phyloP scores from a whole-genome alignment of 495 filamentous ascomycete species.

The Schizothecium vesticola region DNA sequence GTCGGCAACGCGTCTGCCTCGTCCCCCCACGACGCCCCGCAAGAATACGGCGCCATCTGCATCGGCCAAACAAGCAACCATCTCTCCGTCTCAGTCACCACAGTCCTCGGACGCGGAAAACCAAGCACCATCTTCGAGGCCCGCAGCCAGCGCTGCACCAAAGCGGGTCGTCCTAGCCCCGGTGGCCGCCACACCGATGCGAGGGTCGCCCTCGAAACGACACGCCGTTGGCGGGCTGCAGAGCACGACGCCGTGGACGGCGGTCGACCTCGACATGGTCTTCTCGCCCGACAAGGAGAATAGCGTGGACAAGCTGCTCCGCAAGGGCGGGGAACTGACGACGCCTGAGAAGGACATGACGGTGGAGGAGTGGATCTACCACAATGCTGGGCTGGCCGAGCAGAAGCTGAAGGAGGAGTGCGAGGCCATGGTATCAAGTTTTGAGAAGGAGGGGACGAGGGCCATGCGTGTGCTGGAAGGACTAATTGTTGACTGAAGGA shows the following conservation, averaged over 20 bases:
- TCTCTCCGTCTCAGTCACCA: slow-evolving; percentile 57
- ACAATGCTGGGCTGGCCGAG: slow-evolving; percentile 74
- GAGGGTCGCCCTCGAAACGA: slow-evolving; percentile 59
- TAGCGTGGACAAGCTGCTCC: slow-evolving; percentile 35
- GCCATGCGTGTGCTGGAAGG: slow-evolving; percentile 75
- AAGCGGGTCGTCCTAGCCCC: slow-evolving; percentile 42
- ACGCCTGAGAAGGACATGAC: slow-evolving; percentile 82
- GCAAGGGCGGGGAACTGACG: slow-evolving; percentile 53
- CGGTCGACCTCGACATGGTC: slow-evolving; percentile 64
- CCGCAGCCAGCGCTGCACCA: slow-evolving; percentile 32
- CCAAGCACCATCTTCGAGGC: slow-evolving; percentile 61
- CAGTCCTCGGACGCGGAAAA: slow-evolving; percentile 82
- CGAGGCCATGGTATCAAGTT: slow-evolving; percentile 69
- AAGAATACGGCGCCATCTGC: slow-evolving; percentile 23
- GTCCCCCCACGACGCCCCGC: slow-evolving; percentile 33
- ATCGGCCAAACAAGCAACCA: slow-evolving; percentile 32
- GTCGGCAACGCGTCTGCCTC: slow-evolving; percentile 17
- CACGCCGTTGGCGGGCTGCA: slow-evolving; percentile 53
- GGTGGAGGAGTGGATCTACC: slow-evolving; percentile 85
- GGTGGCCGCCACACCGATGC: slow-evolving; percentile 51
- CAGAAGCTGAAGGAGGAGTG: slow-evolving; percentile 71
- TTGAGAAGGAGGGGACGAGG: slow-evolving; percentile 74
- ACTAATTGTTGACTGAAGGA: slow-evolving; percentile 43
- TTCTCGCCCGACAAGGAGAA: slow-evolving; percentile 53
- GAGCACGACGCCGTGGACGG: slow-evolving; percentile 62